Conservation (phyloP, 208 protist species). For the Angomonas ambiguus region DNA sequence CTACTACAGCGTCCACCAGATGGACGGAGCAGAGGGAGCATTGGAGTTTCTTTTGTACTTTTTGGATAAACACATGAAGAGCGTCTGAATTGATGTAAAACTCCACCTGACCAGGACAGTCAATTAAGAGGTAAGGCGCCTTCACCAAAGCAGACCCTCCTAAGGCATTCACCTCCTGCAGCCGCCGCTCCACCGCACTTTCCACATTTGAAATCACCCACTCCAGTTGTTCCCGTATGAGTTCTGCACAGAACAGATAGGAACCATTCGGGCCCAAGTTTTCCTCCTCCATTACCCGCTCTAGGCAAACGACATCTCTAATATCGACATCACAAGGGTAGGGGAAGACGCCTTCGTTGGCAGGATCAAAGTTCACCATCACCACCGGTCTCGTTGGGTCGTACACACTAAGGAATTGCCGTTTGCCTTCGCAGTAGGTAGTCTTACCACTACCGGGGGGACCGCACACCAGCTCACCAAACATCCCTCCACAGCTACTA, state of each 20-base stretch:
- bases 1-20: slow-evolving; percentile 92
- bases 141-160: slow-evolving; percentile 16
- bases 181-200: slow-evolving; percentile 47
- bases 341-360: slow-evolving; percentile 94
- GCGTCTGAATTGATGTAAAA: slow-evolving; percentile 95
- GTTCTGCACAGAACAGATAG: slow-evolving; percentile 97
- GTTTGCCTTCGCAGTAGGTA: slow-evolving; percentile 96
- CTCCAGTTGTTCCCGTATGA: slow-evolving; percentile 83
- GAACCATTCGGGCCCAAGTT: slow-evolving; percentile 97
- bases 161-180: slow-evolving; percentile 37
- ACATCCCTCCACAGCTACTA: slow-evolving; percentile 64
- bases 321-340: slow-evolving; percentile 94
- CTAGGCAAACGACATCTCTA: slow-evolving; percentile 87
- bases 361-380: slow-evolving; percentile 98
- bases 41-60: slow-evolving; percentile 52
- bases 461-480: slow-evolving; percentile 96
- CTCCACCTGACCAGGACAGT: slow-evolving; percentile 99
- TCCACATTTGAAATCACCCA: slow-evolving; percentile 64
- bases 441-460: slow-evolving; percentile 94
- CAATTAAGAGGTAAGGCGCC: slow-evolving; percentile 93
- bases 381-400: slow-evolving; percentile 78
- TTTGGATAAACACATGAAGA: slow-evolving; percentile 82
- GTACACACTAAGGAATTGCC: slow-evolving; percentile 92
- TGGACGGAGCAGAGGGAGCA: slow-evolving; percentile 90
- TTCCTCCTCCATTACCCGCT: slow-evolving; percentile 90